Conservation (phyloP, 331 rosid species). For the Quercus tomentella region DNA sequence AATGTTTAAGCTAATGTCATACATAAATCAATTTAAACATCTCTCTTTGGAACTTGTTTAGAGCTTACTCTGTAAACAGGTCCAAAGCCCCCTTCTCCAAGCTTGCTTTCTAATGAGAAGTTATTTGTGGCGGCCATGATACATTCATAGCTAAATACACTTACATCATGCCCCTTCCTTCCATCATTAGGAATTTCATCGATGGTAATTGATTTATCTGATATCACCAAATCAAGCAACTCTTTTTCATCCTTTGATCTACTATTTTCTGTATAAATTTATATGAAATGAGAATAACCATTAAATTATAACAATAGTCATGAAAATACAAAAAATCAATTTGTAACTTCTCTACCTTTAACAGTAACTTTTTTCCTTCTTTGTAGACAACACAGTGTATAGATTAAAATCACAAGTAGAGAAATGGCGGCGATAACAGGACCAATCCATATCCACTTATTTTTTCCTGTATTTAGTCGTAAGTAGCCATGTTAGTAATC, state of each 20-base stretch:
- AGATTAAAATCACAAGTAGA: background rate
- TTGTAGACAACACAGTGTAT: background rate
- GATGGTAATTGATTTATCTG: too few relatives aligned
- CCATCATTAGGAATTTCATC: too few relatives aligned
- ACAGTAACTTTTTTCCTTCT: background rate
- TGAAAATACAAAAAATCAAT: background rate
- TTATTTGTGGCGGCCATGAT: slow-evolving; percentile 13
- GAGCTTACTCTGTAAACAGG: slow-evolving; percentile 26
- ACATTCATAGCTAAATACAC: slow-evolving; percentile 17
- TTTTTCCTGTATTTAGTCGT: background rate
- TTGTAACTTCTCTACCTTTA: background rate
- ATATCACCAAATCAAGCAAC: too few relatives aligned
- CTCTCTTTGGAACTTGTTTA: too few relatives aligned
- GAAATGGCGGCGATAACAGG: background rate
- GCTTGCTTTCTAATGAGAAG: slow-evolving; percentile 14
- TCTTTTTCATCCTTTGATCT: too few relatives aligned
- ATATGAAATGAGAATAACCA: background rate
- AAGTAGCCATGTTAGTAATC: too few relatives aligned
- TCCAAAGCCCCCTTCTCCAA: slow-evolving; percentile 34
- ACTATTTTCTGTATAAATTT: background rate
- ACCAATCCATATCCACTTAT: slow-evolving; percentile 1
- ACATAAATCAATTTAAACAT: background rate
- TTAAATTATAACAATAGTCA: too few relatives aligned
- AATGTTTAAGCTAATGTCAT: background rate
- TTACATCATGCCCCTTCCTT: too few relatives aligned